Conservation (phyloP, 2,329 filamentous ascomycete species). For the Apiospora arundinis region DNA sequence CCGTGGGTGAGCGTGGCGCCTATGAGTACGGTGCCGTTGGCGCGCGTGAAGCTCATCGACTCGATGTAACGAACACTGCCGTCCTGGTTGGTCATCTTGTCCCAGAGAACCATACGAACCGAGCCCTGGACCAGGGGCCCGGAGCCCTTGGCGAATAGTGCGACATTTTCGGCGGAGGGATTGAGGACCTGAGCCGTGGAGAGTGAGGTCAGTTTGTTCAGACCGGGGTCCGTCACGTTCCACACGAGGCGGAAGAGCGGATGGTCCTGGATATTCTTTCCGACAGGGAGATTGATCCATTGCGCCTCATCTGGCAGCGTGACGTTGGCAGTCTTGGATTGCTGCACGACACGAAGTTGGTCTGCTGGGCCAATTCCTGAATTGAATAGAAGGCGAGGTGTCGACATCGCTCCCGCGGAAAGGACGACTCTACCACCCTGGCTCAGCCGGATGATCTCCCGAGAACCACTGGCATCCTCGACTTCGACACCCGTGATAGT, state of each 20-base stretch:
- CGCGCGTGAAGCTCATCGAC: constrained; percentile 31
- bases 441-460: constrained; percentile 66
- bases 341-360: constrained; percentile 57
- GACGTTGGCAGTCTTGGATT: constrained; percentile 51
- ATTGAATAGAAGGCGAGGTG: constrained; percentile 72
- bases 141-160: constrained; percentile 32
- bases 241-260: constrained; percentile 42
- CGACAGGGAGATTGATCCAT: constrained; percentile 66
- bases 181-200: constrained; percentile 23
- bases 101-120: constrained; percentile 34
- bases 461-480: constrained; percentile 60
- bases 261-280: constrained; percentile 65
- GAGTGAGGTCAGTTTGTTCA: constrained; percentile 2
- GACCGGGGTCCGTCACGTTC: not conserved
- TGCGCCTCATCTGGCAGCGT: constrained; percentile 55
- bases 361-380: constrained; percentile 72
- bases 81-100: constrained; percentile 31
- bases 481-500: constrained; percentile 71
- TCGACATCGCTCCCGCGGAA: constrained; percentile 72
- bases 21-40: constrained; percentile 30
- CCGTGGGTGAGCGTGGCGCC: constrained; percentile 35
- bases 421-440: constrained; percentile 70
- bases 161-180: constrained; percentile 27
- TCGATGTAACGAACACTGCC: constrained; percentile 35
- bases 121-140: constrained; percentile 33